Evolutionary conservation across 2,329 filamentous ascomycete species (phyloP).

Genomic region (Fusarium illudens): DNA sequence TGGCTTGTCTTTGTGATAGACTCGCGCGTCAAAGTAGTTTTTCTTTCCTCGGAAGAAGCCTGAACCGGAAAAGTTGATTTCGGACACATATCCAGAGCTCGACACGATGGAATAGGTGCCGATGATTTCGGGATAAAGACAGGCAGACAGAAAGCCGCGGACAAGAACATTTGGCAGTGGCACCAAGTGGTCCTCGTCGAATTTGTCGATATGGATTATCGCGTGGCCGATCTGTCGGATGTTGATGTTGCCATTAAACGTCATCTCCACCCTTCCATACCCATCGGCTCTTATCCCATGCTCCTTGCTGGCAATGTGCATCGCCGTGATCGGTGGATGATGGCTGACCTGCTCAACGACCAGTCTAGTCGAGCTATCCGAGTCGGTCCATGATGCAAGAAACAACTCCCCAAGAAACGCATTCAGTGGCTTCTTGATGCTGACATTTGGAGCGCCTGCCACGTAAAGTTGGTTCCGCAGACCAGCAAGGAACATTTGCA

Average conservation of each 20-base stretch:
- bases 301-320: conserved; percentile 55
- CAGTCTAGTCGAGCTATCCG: conserved; percentile 43
- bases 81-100: conserved; percentile 55
- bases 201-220: conserved; percentile 58
- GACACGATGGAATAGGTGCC: conserved; percentile 57
- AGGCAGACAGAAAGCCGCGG: conserved; percentile 56
- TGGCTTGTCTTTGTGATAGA: conserved; percentile 51
- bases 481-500: conserved; percentile 58
- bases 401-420: conserved; percentile 63
- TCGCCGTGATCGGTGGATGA: conserved; percentile 63
- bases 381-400: conserved; percentile 51
- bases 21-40: conserved; percentile 56
- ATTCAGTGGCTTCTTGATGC: conserved; percentile 63
- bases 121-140: conserved; percentile 58
- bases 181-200: conserved; percentile 59
- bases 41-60: conserved; percentile 49
- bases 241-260: conserved; percentile 58
- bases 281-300: conserved; percentile 58
- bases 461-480: conserved; percentile 59
- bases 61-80: conserved; percentile 57
- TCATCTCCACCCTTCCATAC: conserved; percentile 62
- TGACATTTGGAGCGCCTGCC: conserved; percentile 54
- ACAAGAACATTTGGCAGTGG: conserved; percentile 59
- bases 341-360: conserved; percentile 60
- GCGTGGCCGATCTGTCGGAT: conserved; percentile 61